Conservation (phyloP, 345 rosid species). For the Arabidopsis suecica region DNA sequence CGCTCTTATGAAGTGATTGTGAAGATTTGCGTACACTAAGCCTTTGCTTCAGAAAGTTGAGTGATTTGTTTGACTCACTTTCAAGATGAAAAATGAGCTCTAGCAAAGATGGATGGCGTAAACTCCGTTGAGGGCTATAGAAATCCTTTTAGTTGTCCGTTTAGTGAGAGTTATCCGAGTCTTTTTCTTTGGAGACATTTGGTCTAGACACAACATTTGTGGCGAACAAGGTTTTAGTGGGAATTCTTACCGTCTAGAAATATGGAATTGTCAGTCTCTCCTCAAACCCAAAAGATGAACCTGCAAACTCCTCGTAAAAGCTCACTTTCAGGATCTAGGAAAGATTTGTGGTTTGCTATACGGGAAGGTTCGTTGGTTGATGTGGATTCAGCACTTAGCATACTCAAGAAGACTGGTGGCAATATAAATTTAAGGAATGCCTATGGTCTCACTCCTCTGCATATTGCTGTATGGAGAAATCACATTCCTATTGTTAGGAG, state of each 20-base stretch:
- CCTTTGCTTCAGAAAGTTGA: constrained; percentile 19
- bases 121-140: background rate
- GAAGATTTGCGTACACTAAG: background rate
- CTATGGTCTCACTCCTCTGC: constrained; percentile 88
- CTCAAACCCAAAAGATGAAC: constrained; percentile 67
- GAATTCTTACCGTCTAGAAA: constrained; percentile 17
- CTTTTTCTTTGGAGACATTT: constrained; percentile 21
- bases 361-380: constrained; percentile 84
- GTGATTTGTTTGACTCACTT: constrained; percentile 9
- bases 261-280: constrained; percentile 65
- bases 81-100: constrained; percentile 6
- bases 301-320: constrained; percentile 58
- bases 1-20: constrained; percentile 14
- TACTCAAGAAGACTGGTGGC: constrained; percentile 84
- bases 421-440: constrained; percentile 72
- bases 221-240: constrained; percentile 16
- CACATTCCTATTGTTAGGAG: constrained; percentile 85
- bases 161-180: background rate
- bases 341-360: constrained; percentile 82
- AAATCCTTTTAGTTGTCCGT: constrained; percentile 16
- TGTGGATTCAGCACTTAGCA: constrained; percentile 69
- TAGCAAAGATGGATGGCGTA: background rate
- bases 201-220: constrained; percentile 15
- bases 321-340: constrained; percentile 51
- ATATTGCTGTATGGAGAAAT: constrained; percentile 93